Base-by-base conservation (phyloP, 1,284 basidiomycete genomes). In the Leccinum griseonigrum region DNA sequence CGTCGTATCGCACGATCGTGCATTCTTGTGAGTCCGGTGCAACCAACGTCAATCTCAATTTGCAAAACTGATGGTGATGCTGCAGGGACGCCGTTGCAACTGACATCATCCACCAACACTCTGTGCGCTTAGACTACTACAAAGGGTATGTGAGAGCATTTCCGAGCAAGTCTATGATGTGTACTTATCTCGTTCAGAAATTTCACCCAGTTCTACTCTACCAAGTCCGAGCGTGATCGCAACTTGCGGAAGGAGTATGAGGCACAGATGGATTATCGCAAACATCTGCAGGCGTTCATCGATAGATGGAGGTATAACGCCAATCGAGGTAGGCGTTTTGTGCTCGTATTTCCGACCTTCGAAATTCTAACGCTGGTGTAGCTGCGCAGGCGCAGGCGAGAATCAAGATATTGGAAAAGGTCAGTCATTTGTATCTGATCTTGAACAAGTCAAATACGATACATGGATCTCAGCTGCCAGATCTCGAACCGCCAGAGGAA, bases 141-240 rank as follows among this genome's bases (percentile, higher is more conserved):
- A 93, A 93, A 77, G 91, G 91, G 90, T 90, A 70, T 55, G 75
- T 64, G 28, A 34, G n/a, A 10, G 4, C 7, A 36, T 36, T 36
- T 36, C 22, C 18, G 22, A 40, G n/a, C 40, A 58, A 56, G 52
- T 26, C 40, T 16, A 9, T 31, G 29, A 0, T 28, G 38, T 32
- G 3, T 26, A 22, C 14, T 43, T 56, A 36, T 56, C n/a, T 59
- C 32, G 36, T 46, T 52, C 77, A 97, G 96, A 68, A 98, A 99
- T 80, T 99, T 99, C 77, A 90, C 92, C 1, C 95, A 98, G 73
- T 99, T 99, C 84, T 98, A 99, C 76, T 96, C 97, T 3, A 99
- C 97, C 28, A 97, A 98, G 76, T 93, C 91, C 10, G 97, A 99
- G 74, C 90, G 97, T 32, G 90, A 95, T 64, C 88, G 89, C 65